phyloP scores from a whole-genome alignment of 805 yeast genomes.

The Kuraishia piskuri region DNA sequence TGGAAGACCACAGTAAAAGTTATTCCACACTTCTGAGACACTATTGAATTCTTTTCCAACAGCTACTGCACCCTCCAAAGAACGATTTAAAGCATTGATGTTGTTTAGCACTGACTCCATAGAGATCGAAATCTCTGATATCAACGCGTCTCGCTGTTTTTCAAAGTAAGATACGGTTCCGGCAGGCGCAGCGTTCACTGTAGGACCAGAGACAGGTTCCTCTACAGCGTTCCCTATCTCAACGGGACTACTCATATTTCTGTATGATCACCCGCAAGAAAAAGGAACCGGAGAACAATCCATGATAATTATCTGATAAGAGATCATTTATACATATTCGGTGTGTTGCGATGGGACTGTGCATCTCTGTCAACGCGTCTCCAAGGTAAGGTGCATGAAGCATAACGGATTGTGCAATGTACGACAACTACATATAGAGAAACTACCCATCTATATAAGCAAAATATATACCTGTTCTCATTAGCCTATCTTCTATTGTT shows the following conservation, averaged over 20 bases:
- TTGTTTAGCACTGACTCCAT: conserved; percentile 61
- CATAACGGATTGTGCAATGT: too few relatives aligned
- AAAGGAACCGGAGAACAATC: background rate
- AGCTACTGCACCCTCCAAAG: conserved; percentile 57
- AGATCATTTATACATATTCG: background rate
- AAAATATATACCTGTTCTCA: background rate
- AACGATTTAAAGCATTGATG: conserved; percentile 55
- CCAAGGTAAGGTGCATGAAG: too few relatives aligned
- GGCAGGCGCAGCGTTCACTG: background rate
- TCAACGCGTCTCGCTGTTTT: conserved; percentile 46
- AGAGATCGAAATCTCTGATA: conserved; percentile 46
- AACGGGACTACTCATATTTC: background rate
- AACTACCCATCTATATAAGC: background rate
- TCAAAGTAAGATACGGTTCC: conserved; percentile 32
- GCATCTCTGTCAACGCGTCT: too few relatives aligned
- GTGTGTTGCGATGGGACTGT: background rate
- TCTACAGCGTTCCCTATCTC: background rate
- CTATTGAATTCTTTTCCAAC: conserved; percentile 73
- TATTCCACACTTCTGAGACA: conserved; percentile 63
- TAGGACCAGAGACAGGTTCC: background rate
- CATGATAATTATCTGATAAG: background rate
- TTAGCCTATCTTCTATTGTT: background rate
- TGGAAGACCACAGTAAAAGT: conserved; percentile 48
- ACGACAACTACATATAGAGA: too few relatives aligned
- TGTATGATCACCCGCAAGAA: background rate